Percentiles rank a stretch among this genome's conserved stretches.
Evolutionary conservation across 1,284 basidiomycete genomes (phyloP).

Genomic region (Leccinum colubrinum): DNA sequence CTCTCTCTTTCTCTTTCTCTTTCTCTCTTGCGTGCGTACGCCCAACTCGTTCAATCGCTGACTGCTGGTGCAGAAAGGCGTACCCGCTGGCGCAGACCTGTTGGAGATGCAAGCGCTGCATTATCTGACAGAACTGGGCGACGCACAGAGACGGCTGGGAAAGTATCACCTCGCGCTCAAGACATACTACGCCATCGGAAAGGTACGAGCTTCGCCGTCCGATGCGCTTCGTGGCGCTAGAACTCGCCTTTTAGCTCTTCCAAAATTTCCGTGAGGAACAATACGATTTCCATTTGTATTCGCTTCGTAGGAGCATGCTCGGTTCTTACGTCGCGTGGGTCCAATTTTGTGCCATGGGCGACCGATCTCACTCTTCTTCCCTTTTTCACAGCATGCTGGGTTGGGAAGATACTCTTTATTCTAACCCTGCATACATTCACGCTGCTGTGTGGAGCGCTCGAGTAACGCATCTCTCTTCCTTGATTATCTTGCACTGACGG

Average conservation of each 20-base stretch:
- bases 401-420: conserved; percentile 82
- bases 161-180: conserved; percentile 86
- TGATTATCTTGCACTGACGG: conserved; percentile 15
- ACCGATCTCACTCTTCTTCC: conserved; percentile 5
- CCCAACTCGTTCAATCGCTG: not conserved
- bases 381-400: conserved; percentile 57
- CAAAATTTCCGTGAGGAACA: conserved; percentile 94
- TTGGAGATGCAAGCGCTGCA: conserved; percentile 96
- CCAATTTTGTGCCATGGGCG: not conserved
- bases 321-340: conserved; percentile 79
- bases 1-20: not conserved
- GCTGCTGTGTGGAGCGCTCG: conserved; percentile 71
- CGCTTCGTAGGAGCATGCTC: conserved; percentile 87
- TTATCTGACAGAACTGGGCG: conserved; percentile 85
- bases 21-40: not conserved
- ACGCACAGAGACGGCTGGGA: conserved; percentile 64
- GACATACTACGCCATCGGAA: conserved; percentile 77
- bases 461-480: conserved; percentile 38
- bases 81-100: conserved; percentile 78
- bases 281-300: conserved; percentile 98
- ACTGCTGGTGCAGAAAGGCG: conserved; percentile 67
- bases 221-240: conserved; percentile 7
- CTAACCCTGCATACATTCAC: conserved; percentile 74
- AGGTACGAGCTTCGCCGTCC: conserved; percentile 43
- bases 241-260: conserved; percentile 56